A percentile compares a stretch with the other conserved stretches of the same genome.
Evolutionary conservation across 768 basidiomycete species (phyloP).

Genomic region (Auricularia cornea): DNA sequence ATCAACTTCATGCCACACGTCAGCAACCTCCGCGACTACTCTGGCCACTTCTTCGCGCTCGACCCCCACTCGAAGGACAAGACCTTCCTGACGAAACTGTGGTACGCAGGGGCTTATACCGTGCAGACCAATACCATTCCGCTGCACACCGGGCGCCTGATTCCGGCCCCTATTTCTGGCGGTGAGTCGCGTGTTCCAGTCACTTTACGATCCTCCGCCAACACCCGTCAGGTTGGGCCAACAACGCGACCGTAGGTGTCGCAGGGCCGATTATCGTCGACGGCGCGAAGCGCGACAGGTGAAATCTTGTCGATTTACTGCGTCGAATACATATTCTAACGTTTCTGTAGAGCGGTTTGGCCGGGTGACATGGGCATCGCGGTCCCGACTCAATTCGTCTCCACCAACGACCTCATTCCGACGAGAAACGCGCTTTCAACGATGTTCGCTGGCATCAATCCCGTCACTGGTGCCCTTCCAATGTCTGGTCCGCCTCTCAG

Average conservation of each 20-base stretch:
- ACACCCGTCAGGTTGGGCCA: slow-evolving; percentile 42
- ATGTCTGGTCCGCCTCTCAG: not conserved
- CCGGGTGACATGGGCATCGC: slow-evolving; percentile 52
- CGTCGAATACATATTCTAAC: not conserved
- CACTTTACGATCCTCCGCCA: too few relatives aligned
- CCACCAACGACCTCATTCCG: slow-evolving; percentile 48
- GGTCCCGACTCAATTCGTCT: slow-evolving; percentile 53
- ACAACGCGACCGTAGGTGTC: slow-evolving; percentile 46
- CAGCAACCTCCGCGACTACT: slow-evolving; percentile 37
- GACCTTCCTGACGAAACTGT: slow-evolving; percentile 46
- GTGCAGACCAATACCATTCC: slow-evolving; percentile 50
- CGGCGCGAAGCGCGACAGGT: slow-evolving; percentile 51
- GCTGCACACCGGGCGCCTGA: slow-evolving; percentile 40
- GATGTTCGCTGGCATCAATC: not conserved
- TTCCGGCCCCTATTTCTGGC: slow-evolving; percentile 33
- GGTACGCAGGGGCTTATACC: slow-evolving; percentile 56
- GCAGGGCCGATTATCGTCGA: slow-evolving; percentile 54
- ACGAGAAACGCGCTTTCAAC: slow-evolving; percentile 27
- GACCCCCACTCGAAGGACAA: slow-evolving; percentile 39
- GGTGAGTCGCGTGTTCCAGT: too few relatives aligned
- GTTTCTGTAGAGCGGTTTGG: not conserved
- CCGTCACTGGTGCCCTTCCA: slow-evolving; percentile 33
- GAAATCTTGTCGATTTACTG: not conserved
- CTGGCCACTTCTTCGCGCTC: slow-evolving; percentile 43
- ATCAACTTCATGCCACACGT: slow-evolving; percentile 50